phyloP scores from a whole-genome alignment of 768 basidiomycete species.

The Suillus tomentosus region DNA sequence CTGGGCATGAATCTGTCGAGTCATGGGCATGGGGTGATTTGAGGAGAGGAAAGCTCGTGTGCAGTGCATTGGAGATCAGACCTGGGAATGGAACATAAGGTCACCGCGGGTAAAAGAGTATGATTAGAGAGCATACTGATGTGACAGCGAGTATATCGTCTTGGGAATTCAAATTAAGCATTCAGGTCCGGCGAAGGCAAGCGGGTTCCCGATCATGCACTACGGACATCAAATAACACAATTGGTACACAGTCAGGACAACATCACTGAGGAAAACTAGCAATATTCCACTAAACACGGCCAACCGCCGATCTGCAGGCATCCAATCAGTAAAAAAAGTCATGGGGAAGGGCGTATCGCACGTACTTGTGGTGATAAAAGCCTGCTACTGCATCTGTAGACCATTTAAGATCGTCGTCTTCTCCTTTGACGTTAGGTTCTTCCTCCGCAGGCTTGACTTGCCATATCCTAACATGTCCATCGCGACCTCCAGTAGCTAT shows the following conservation, averaged over 20 bases:
- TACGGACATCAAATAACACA: constrained; percentile 70
- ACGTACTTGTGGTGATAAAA: constrained; percentile 82
- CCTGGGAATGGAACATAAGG: constrained; percentile 41
- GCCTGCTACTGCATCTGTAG: constrained; percentile 74
- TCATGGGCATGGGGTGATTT: constrained; percentile 80
- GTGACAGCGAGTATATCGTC: constrained; percentile 78
- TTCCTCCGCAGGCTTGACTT: constrained; percentile 62
- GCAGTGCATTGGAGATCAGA: constrained; percentile 75
- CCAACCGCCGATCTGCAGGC: constrained; percentile 48
- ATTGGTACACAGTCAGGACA: constrained; percentile 43
- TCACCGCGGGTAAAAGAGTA: background rate
- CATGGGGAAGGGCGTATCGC: background rate
- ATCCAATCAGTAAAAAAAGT: constrained; percentile 18
- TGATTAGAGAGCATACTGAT: constrained; percentile 51
- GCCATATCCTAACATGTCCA: constrained; percentile 90
- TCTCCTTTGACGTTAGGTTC: constrained; percentile 44
- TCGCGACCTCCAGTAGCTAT: constrained; percentile 89
- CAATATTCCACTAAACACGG: no score
- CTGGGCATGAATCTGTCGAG: constrained; percentile 47
- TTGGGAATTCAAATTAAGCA: constrained; percentile 79
- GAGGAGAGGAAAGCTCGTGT: constrained; percentile 78
- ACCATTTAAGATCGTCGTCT: constrained; percentile 55
- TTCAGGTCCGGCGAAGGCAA: constrained; percentile 70
- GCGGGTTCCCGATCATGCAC: constrained; percentile 70
- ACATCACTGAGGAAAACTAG: no score